Percentiles rank a stretch among this genome's conserved stretches.
Conservation (phyloP, 805 yeast genomes). For the Candida glaebosa region DNA sequence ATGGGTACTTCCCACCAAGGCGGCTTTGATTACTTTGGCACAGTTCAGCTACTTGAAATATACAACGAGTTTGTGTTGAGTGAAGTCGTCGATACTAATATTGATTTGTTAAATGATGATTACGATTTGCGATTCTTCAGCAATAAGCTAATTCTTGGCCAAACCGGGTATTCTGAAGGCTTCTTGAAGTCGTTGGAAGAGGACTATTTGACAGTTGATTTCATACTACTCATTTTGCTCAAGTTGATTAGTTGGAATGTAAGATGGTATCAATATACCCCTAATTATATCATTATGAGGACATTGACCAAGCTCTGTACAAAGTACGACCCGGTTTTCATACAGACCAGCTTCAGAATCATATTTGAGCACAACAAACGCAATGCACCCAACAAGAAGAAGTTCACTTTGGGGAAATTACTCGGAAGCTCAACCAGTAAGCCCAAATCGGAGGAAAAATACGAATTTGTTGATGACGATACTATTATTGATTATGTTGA, state of each 20-base stretch:
- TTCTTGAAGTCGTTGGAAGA: slow-evolving; percentile 21
- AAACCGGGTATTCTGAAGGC: slow-evolving; percentile 17
- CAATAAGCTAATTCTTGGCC: slow-evolving; percentile 31
- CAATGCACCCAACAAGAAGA: slow-evolving; percentile 11
- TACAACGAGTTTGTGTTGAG: slow-evolving; percentile 42
- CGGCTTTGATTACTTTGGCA: slow-evolving; percentile 61
- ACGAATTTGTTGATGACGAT: slow-evolving; percentile 27
- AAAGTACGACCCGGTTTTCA: slow-evolving; percentile 37
- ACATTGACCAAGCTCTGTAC: slow-evolving; percentile 43
- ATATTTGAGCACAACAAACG: slow-evolving; percentile 31
- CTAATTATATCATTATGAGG: slow-evolving; percentile 37
- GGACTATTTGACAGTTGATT: slow-evolving; percentile 31
- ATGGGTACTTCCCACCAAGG: slow-evolving; percentile 47
- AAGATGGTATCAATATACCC: slow-evolving; percentile 61
- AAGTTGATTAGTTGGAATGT: slow-evolving; percentile 58
- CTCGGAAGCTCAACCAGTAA: slow-evolving; percentile 8
- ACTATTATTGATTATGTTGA: slow-evolving; percentile 32
- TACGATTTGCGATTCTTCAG: slow-evolving; percentile 24
- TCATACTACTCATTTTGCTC: slow-evolving; percentile 35
- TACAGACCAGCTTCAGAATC: slow-evolving; percentile 38
- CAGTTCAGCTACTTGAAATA: slow-evolving; percentile 46
- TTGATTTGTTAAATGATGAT: slow-evolving; percentile 27
- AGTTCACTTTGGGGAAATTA: slow-evolving; percentile 7
- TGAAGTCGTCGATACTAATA: slow-evolving; percentile 27
- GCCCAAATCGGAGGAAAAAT: slow-evolving; percentile 8